Percentiles rank a stretch among this genome's conserved stretches.
Conservation (phyloP, 495 filamentous ascomycete species). For the Hypoxylon intermedium region DNA sequence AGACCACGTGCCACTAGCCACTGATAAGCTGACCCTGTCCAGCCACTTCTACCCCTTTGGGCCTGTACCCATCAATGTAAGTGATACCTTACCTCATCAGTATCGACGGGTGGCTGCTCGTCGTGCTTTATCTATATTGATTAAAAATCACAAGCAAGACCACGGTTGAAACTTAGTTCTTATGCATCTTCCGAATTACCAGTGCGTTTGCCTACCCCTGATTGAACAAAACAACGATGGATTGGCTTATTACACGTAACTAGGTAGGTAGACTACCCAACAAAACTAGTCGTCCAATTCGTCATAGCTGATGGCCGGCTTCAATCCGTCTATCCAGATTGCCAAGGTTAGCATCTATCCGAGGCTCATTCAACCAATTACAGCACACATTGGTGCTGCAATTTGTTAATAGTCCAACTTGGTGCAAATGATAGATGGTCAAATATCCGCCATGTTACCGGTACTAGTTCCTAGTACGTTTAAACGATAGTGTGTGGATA, state of each 20-base stretch:
- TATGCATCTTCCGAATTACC: not conserved
- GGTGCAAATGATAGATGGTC: not conserved
- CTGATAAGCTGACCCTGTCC: conserved; percentile 14
- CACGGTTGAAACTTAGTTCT: conserved; percentile 24
- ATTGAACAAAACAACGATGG: not conserved
- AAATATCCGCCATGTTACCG: too few species aligned
- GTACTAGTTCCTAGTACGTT: too few species aligned
- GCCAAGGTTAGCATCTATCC: conserved; percentile 15
- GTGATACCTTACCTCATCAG: conserved; percentile 3
- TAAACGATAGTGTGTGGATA: too few species aligned
- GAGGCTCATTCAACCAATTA: conserved; percentile 22
- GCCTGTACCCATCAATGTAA: too few species aligned
- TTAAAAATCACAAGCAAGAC: conserved; percentile 23
- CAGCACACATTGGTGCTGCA: not conserved
- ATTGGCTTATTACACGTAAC: too few species aligned
- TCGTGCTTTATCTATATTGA: conserved; percentile 20
- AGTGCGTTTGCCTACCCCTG: not conserved
- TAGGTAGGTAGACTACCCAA: not conserved
- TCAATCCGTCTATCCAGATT: conserved; percentile 5
- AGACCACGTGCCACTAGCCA: conserved; percentile 19
- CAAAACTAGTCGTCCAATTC: conserved; percentile 1
- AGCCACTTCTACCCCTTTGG: conserved; percentile 31
- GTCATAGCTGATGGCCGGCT: conserved; percentile 12
- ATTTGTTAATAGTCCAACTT: conserved; percentile 2
- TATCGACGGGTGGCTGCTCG: conserved; percentile 30